Base-by-base conservation (phyloP, 768 basidiomycete genomes). In the Candolleomyces efflorescens region DNA sequence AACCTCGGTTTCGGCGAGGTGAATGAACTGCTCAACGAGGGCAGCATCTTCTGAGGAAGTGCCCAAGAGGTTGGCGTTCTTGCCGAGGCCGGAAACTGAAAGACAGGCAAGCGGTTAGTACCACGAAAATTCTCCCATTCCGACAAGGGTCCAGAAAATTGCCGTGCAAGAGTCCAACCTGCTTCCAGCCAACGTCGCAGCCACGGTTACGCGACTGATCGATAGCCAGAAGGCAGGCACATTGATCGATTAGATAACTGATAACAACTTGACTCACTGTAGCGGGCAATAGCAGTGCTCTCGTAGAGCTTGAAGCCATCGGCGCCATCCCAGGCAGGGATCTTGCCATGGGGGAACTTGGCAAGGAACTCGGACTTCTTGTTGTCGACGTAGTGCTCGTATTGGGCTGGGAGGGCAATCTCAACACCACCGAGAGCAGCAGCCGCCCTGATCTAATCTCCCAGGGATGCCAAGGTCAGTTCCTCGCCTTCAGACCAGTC, bases 231-330 rank as follows among this genome's bases (percentile, higher is more conserved):
- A 7, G 13, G 9, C 10, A n/a, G n/a, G n/a, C n/a, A n/a, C n/a
- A 13, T 41, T 49, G 67, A 72, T 71, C 70, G 69, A 73, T 71
- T 57, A 68, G 65, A 70, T 73, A 66, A 68, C 39, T 59, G 69
- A 72, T 65, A 63, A 62, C 59, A 52, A 12, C 26, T 26, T 63
- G 55, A 87, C 94, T 84, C 75, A 98, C 96, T 65, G 75, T 96
- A 94, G 57, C 85, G 86, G 47, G 92, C 89, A 72, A 98, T 93
- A 49, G 93, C 84, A 55, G 74, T 68, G 55, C 82, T 79, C 78
- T 96, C 96, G 64, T 84, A 83, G 58, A 97, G 76, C 67, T 78
- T 81, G 79, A 92, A 83, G 55, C 93, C 93, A 70, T 93, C 84
- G 13, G 76, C 72, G 46, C 81, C 77, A 71, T 94, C 92, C 54